Evolutionary conservation across 495 filamentous ascomycete species (phyloP).

Genomic region (Rhypophila decipiens): DNA sequence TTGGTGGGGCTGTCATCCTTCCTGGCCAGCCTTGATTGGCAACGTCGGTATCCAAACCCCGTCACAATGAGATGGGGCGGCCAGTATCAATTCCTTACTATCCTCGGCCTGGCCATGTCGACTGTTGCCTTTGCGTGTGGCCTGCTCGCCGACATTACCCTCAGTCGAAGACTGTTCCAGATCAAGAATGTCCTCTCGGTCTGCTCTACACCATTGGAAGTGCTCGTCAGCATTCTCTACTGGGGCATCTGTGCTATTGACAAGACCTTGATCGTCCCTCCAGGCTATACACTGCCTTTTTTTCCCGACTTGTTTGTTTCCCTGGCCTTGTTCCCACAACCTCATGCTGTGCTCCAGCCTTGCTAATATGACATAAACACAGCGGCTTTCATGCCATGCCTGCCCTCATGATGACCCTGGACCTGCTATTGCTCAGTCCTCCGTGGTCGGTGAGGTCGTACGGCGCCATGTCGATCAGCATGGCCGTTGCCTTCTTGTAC

Average conservation of each 20-base stretch:
- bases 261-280: constrained; percentile 44
- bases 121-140: constrained; percentile 62
- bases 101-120: constrained; percentile 68
- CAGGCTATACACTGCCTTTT: constrained; percentile 39
- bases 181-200: constrained; percentile 69
- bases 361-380: background rate
- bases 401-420: constrained; percentile 60
- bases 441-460: constrained; percentile 67
- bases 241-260: constrained; percentile 70
- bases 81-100: constrained; percentile 80
- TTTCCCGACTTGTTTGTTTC: constrained; percentile 48
- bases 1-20: constrained; percentile 64
- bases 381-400: constrained; percentile 71
- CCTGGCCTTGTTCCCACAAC: background rate
- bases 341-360: background rate
- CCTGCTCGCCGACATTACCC: constrained; percentile 68
- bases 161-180: constrained; percentile 57
- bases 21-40: constrained; percentile 59
- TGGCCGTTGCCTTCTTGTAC: constrained; percentile 63
- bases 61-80: constrained; percentile 71
- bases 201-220: constrained; percentile 69
- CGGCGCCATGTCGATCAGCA: constrained; percentile 56
- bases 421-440: constrained; percentile 70
- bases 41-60: constrained; percentile 28
- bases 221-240: constrained; percentile 79